Base-by-base conservation (phyloP, 768 basidiomycete genomes). In the Russula compacta region DNA sequence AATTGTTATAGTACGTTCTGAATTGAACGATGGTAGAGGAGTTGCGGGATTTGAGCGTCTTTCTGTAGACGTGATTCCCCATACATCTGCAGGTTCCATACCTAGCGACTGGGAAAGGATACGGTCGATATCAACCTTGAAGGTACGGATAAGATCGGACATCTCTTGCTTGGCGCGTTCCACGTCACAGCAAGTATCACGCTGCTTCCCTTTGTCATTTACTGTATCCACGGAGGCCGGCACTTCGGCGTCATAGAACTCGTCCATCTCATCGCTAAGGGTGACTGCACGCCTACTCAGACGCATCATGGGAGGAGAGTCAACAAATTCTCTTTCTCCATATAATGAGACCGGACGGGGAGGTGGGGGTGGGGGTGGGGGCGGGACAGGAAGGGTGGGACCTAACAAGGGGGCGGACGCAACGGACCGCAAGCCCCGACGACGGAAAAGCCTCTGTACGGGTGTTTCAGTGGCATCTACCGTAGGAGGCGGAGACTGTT, bases 61-160 rank as follows among this genome's bases (percentile, higher is more conserved):
- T 21, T 42, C 61, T 17, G 51, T 15, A 47, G 56, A 15, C 5
- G 38, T 32, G 24, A 12, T 29, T 12, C 56, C 51, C 61, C 61
- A 62, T 11, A 62, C 61, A 29, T 58, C 33, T 9, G 59, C 48
- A 19, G 54, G 64, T 2, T 69, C 64, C 32, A 70, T 63, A 36
- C 74, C 75, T 53, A 81, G 74, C 0, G 73, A 72, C 56, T 65
- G 69, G 21, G 67, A 67, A 29, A 85, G 67, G 59, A 80, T 73
- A 14, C 70, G 72, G 42, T 83, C 76, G n/a, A 88, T 71, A 56
- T 83, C 78, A 10, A 69, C 64, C 67, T 83, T 78, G 68, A 87
- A 86, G n/a, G 73, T 73, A 50, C 71, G 64, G 42, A 87, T 63
- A 36, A 85, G 69, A 1, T 63, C 53, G 57, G 75, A 72, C 7